Conservation (phyloP, 208 protist genomes). For the Novymonas esmeraldas region DNA sequence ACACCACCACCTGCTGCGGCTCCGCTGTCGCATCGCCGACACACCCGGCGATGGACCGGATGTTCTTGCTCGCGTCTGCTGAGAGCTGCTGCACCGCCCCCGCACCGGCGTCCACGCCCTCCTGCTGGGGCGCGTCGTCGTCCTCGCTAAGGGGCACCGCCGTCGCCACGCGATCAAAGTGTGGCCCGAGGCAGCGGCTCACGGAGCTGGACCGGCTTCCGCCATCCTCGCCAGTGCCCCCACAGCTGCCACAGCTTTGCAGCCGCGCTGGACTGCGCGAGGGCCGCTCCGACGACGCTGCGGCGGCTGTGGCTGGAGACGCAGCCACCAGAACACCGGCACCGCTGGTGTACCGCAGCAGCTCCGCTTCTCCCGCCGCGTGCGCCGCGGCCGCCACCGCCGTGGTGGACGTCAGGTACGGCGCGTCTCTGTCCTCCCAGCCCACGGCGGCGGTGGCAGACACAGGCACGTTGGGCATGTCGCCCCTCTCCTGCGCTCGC, state of each 20-base stretch:
- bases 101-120: background rate
- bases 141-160: conserved; percentile 1
- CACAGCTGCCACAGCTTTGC: background rate
- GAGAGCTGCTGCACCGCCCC: background rate
- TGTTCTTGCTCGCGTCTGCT: background rate
- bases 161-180: conserved; percentile 21
- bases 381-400: background rate
- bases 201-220: conserved; percentile 4
- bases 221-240: conserved; percentile 19
- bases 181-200: conserved; percentile 19
- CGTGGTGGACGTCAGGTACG: too few relatives aligned
- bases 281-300: too few relatives aligned
- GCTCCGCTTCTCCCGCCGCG: background rate
- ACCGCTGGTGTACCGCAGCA: background rate
- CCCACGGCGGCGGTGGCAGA: too few relatives aligned
- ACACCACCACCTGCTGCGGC: background rate
- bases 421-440: too few relatives aligned
- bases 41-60: conserved; percentile 7
- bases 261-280: too few relatives aligned
- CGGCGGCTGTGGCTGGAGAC: too few relatives aligned
- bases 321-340: background rate
- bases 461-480: too few relatives aligned
- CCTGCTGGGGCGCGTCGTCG: background rate
- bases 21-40: background rate
- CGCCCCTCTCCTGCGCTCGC: too few relatives aligned